A percentile compares a stretch with the other conserved stretches of the same genome.
These are phyloP conservation scores for Tricholoma hemisulphureum DNA, from an alignment of 768 basidiomycete species.

Conservation along the genomic window DNA sequence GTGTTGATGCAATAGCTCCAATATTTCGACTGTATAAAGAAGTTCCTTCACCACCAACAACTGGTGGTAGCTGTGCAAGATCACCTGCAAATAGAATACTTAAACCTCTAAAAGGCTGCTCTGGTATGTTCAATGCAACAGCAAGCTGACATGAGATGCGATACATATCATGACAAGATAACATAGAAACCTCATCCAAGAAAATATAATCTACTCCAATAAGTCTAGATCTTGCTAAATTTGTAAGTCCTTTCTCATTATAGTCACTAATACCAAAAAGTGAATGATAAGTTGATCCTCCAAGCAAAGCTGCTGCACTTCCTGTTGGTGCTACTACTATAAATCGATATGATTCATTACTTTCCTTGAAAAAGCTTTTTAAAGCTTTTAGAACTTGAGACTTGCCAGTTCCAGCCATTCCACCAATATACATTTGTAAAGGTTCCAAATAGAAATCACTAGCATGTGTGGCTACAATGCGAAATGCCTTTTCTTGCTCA, in stretches of 20 bases:
- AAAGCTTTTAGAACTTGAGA: too few relatives aligned
- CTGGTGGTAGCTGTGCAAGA: slow-evolving; percentile 1
- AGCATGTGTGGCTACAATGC: slow-evolving; percentile 19
- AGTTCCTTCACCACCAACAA: neutral
- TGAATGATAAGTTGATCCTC: slow-evolving; percentile 26
- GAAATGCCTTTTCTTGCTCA: slow-evolving; percentile 11
- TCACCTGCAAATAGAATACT: slow-evolving; percentile 16
- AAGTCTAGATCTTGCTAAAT: slow-evolving; percentile 3
- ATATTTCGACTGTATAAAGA: neutral
- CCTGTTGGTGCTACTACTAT: slow-evolving; percentile 29
- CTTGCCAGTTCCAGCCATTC: too few relatives aligned
- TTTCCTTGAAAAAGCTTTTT: slow-evolving; percentile 21
- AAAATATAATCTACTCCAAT: slow-evolving; percentile 34
- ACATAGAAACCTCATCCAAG: slow-evolving; percentile 29
- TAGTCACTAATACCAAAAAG: slow-evolving; percentile 7
- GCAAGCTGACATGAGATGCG: slow-evolving; percentile 25
- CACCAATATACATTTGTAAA: slow-evolving; percentile 15
- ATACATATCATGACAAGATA: slow-evolving; percentile 32
- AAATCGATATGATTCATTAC: slow-evolving; percentile 27
- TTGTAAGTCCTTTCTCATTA: slow-evolving; percentile 4
- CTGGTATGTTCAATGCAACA: slow-evolving; percentile 12
- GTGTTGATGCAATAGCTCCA: neutral
- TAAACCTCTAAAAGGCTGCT: slow-evolving; percentile 32
- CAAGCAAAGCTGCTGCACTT: slow-evolving; percentile 24
- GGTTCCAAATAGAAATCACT: neutral